Evolutionary conservation across 495 filamentous ascomycete species (phyloP), one percentile per base, ranked within the genome.

Genomic region (Xanthoparmelia taractica): DNA sequence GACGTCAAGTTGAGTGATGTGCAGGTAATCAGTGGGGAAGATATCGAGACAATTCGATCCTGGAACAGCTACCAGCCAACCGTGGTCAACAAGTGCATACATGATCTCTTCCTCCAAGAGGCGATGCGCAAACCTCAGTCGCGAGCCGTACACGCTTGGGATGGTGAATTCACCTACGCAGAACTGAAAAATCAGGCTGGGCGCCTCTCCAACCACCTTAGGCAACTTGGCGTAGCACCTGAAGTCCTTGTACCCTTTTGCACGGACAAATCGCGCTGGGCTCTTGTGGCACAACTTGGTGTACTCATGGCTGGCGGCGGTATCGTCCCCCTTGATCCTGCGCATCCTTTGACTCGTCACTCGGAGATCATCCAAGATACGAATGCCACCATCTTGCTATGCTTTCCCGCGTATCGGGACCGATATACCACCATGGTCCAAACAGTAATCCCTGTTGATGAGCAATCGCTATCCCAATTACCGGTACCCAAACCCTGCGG

Each of bases 241-340:
- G 66, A 66, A 57, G 40, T 54, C 10, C 47, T 66, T 1, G 75
- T 82, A 1, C 78, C 77, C 4, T 65, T 82, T 15, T 78, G 72
- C 56, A 77, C 79, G 41, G 75, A 79, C 29, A 81, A 80, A 61
- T 77, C 76, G 1, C 67, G 68, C 1, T 79, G 75, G 76, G 71
- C 73, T 23, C 55, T 74, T 15, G 68, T 81, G 20, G 69, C 75
- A 7, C 69, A 75, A 58, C 61, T 79, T 12, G 78, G 72, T 1
- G 70, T 82, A 20, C 63, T 79, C n/a, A 78, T 79, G 60, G 79
- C 80, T n/a, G 80, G 79, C 3, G 76, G 75, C 37, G 80, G 77
- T 4, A 79, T 80, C 67, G 76, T 84, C 17, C 75, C 75, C 10
- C 71, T 86, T 8, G 82, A 86, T 66, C 77, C 78, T 17, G 67